Conservation (phyloP, 345 rosid genomes). For the Syzygium jambos region DNA sequence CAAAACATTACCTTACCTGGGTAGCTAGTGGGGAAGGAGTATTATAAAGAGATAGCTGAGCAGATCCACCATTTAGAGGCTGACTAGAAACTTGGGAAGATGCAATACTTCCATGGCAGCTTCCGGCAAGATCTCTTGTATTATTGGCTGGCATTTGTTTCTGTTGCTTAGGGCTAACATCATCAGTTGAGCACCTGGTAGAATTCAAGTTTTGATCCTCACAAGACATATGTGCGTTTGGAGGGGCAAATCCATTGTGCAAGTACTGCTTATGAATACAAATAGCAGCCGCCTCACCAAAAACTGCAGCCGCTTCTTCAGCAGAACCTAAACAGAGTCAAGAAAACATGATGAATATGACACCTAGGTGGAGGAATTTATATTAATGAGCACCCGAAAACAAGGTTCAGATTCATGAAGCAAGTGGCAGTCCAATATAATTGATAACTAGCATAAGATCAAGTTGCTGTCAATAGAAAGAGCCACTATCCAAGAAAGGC, state of each 20-base stretch:
- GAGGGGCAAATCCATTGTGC: slow-evolving; percentile 36
- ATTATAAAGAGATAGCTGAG: slow-evolving; percentile 54
- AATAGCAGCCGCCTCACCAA: slow-evolving; percentile 83
- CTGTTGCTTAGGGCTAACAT: slow-evolving; percentile 54
- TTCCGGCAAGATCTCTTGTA: slow-evolving; percentile 61
- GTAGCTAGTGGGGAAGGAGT: slow-evolving; percentile 87
- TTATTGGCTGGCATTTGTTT: slow-evolving; percentile 62
- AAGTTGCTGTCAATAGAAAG: background rate
- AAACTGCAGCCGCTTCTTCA: slow-evolving; percentile 76
- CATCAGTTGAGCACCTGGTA: slow-evolving; percentile 42
- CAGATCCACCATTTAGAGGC: slow-evolving; percentile 52
- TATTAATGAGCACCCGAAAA: background rate
- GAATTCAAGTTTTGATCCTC: slow-evolving; percentile 52
- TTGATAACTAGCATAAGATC: background rate
- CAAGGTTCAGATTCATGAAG: background rate
- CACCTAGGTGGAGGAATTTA: background rate
- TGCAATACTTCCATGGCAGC: slow-evolving; percentile 36
- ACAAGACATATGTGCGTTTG: slow-evolving; percentile 23
- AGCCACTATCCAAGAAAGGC: background rate
- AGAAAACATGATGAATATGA: background rate
- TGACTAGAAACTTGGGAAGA: slow-evolving; percentile 42
- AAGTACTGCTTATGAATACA: slow-evolving; percentile 77
- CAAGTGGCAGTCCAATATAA: background rate
- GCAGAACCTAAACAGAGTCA: slow-evolving; percentile 60
- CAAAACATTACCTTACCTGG: slow-evolving; percentile 42